Conservation (phyloP, 192 early-diverging fungal species). For the Paraglomus occultum region DNA sequence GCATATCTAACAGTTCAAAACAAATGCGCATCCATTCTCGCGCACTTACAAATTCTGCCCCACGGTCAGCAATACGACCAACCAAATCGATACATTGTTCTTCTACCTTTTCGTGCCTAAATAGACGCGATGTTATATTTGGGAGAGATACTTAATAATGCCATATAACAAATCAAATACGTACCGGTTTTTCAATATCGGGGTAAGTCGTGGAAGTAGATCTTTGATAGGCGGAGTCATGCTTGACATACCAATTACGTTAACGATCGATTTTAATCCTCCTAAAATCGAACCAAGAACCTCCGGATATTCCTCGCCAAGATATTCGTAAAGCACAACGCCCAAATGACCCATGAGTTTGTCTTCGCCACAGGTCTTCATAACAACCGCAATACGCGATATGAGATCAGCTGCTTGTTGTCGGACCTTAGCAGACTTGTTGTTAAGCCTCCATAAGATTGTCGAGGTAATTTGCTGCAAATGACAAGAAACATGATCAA, state of each 20-base stretch:
- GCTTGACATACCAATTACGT: conserved; percentile 95
- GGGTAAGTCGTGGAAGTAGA: conserved; percentile 92
- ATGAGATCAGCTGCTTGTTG: conserved; percentile 98
- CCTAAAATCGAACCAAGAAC: conserved; percentile 94
- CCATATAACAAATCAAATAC: conserved; percentile 48
- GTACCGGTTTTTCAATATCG: conserved; percentile 96
- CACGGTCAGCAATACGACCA: conserved; percentile 97
- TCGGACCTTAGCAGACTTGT: conserved; percentile 91
- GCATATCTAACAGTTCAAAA: conserved; percentile 95
- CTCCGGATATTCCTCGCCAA: conserved; percentile 99
- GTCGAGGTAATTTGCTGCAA: conserved; percentile 87
- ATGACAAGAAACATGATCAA: too few relatives aligned
- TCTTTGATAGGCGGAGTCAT: conserved; percentile 99
- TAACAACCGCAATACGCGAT: conserved; percentile 89
- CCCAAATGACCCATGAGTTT: conserved; percentile 92
- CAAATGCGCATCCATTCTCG: conserved; percentile 99
- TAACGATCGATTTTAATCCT: conserved; percentile 92
- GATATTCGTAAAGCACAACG: conserved; percentile 94
- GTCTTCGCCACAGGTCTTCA: conserved; percentile 94
- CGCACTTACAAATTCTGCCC: conserved; percentile 92
- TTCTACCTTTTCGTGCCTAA: conserved; percentile 36
- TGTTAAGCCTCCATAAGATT: conserved; percentile 96
- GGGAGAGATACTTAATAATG: not conserved
- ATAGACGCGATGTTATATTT: not conserved
- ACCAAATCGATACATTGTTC: conserved; percentile 82